Percentiles rank a stretch among this genome's conserved stretches.
Conservation (phyloP, 495 filamentous ascomycete genomes). For the Neurospora tetrasperma region DNA sequence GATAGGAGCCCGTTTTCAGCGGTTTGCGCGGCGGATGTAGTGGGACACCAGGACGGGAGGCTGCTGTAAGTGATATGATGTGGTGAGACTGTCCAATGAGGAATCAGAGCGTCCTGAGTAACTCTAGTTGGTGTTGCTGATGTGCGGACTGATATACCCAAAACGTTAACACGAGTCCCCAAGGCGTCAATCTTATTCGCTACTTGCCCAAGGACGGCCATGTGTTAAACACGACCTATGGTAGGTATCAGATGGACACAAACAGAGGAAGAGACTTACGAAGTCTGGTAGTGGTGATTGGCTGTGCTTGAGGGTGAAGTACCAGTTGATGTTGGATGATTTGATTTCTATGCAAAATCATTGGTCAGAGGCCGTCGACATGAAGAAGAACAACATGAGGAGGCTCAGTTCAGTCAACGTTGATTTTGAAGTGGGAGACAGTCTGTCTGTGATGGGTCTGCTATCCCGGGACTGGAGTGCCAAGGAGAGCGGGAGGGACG, state of each 20-base stretch:
- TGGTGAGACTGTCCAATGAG: not conserved
- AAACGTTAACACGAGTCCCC: not conserved
- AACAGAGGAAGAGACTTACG: not conserved
- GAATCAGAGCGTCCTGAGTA: not conserved
- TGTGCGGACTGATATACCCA: not conserved
- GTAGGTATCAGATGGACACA: not conserved
- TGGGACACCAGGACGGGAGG: not conserved
- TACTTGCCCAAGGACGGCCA: not conserved
- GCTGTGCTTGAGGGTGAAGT: not conserved
- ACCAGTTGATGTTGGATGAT: conserved; percentile 12
- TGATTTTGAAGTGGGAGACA: no score
- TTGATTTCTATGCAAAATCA: conserved; percentile 10
- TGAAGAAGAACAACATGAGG: not conserved
- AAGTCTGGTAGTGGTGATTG: not conserved
- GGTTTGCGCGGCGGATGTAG: not conserved
- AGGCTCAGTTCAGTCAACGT: not conserved
- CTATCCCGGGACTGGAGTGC: not conserved
- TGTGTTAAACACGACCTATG: not conserved
- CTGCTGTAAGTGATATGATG: not conserved
- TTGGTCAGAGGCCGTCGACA: conserved; percentile 9
- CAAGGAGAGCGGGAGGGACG: not conserved
- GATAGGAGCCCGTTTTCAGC: not conserved
- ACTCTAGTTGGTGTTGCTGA: not conserved
- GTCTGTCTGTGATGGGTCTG: not conserved
- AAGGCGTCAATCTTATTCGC: not conserved